Percentiles rank a stretch among this genome's conserved stretches.
These are phyloP conservation scores for Phytophthora fragariae DNA, from an alignment of 352 stramenopile species.

Conservation along the genomic window DNA sequence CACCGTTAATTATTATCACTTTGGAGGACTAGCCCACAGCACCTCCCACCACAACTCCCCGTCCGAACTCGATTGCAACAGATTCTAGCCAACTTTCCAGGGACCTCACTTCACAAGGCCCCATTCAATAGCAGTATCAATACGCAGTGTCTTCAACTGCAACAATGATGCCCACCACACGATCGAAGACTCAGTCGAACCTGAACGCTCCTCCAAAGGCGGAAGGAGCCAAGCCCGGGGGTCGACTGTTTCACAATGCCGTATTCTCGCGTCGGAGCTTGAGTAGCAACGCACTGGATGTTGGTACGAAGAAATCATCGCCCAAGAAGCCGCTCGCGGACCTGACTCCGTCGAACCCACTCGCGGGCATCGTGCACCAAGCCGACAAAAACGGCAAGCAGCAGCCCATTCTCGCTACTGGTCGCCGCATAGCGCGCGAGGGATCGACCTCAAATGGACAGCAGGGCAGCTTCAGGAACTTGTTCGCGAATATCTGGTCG, in stretches of 20 bases:
- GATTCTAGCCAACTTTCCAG: constrained; percentile 4
- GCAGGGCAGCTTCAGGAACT: constrained; percentile 64
- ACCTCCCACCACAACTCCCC: not conserved
- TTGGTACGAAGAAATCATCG: constrained; percentile 33
- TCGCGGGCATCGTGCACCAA: constrained; percentile 77
- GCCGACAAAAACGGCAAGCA: constrained; percentile 71
- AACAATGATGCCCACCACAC: constrained; percentile 36
- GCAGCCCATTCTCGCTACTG: constrained; percentile 33
- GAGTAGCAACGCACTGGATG: constrained; percentile 53
- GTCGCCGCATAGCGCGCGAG: constrained; percentile 35
- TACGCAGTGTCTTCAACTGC: constrained; percentile 4
- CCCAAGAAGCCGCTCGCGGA: constrained; percentile 52
- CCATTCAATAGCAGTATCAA: not conserved
- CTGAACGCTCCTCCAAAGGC: constrained; percentile 29
- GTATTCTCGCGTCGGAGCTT: constrained; percentile 77
- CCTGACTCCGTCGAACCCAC: constrained; percentile 46
- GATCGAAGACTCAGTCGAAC: constrained; percentile 45
- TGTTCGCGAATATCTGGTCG: constrained; percentile 79
- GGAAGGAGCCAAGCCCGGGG: constrained; percentile 36
- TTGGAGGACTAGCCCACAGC: constrained; percentile 22
- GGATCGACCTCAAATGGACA: constrained; percentile 34
- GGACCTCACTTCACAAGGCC: constrained; percentile 8
- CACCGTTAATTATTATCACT: constrained; percentile 33
- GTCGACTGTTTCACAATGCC: constrained; percentile 62
- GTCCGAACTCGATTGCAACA: not conserved